A percentile compares a stretch with the other conserved stretches of the same genome.
Conservation (phyloP, 768 basidiomycete genomes). For the Suillus subalutaceus region DNA sequence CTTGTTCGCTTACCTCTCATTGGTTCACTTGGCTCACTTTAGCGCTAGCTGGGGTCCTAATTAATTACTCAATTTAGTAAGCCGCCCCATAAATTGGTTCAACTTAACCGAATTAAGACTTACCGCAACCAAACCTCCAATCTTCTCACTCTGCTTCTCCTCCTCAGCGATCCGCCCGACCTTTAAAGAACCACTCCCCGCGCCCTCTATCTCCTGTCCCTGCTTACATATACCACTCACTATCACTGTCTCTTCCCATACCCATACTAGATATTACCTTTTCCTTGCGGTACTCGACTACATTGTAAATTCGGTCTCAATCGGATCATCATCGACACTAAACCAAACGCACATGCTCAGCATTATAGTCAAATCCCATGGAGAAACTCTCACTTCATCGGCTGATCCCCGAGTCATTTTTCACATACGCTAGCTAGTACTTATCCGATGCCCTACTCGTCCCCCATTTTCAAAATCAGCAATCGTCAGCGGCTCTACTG, state of each 20-base stretch:
- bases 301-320: neutral
- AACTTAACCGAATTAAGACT: constrained; percentile 19
- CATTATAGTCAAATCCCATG: neutral
- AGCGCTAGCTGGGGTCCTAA: constrained; percentile 32
- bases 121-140: constrained; percentile 5
- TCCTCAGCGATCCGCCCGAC: constrained; percentile 36
- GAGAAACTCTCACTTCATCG: neutral
- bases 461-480: neutral
- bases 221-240: constrained; percentile 24
- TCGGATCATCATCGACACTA: neutral
- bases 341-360: neutral
- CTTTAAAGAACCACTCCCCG: constrained; percentile 17
- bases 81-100: constrained; percentile 3
- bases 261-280: neutral
- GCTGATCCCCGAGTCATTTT: neutral
- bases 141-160: constrained; percentile 16
- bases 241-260: neutral
- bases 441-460: neutral
- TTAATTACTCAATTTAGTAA: constrained; percentile 13
- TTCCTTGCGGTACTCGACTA: neutral
- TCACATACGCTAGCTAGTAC: neutral
- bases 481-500: constrained; percentile 3
- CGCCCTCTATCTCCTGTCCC: constrained; percentile 12
- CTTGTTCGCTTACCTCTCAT: constrained; percentile 9
- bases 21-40: constrained; percentile 24